A percentile compares a stretch with the other conserved stretches of the same genome.
phyloP scores from a whole-genome alignment of 1,284 basidiomycete species.

The Tilletia indica region DNA sequence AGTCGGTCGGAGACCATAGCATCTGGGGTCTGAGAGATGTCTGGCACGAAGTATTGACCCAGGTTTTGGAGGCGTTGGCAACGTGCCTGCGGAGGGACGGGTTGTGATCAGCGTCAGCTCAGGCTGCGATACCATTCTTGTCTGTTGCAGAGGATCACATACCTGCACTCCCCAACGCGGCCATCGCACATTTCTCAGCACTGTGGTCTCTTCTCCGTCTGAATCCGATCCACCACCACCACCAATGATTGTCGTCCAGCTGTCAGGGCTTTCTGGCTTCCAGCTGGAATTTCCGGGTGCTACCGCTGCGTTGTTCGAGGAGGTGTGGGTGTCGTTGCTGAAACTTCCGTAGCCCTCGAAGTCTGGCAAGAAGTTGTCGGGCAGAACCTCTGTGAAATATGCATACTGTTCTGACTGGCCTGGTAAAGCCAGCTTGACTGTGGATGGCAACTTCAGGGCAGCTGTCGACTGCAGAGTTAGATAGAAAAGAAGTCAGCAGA shows the following conservation, averaged over 20 bases:
- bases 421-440: not conserved
- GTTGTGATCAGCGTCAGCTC: not conserved
- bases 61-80: constrained; percentile 4
- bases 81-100: not conserved
- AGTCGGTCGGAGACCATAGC: not conserved
- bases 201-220: not conserved
- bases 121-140: too few relatives aligned
- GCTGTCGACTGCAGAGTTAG: not conserved
- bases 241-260: not conserved
- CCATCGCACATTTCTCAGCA: not conserved
- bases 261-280: not conserved
- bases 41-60: not conserved
- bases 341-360: constrained; percentile 1
- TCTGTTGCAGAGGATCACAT: not conserved
- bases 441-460: not conserved
- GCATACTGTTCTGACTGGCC: not conserved
- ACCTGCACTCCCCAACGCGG: constrained; percentile 9
- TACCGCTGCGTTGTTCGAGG: not conserved
- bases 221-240: not conserved
- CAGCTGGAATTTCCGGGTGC: not conserved
- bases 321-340: not conserved
- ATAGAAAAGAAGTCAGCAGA: too few relatives aligned
- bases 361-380: not conserved
- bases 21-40: not conserved
- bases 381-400: not conserved